Base-by-base conservation (phyloP, 495 filamentous ascomycete genomes). In the Aspergillus bridgeri region DNA sequence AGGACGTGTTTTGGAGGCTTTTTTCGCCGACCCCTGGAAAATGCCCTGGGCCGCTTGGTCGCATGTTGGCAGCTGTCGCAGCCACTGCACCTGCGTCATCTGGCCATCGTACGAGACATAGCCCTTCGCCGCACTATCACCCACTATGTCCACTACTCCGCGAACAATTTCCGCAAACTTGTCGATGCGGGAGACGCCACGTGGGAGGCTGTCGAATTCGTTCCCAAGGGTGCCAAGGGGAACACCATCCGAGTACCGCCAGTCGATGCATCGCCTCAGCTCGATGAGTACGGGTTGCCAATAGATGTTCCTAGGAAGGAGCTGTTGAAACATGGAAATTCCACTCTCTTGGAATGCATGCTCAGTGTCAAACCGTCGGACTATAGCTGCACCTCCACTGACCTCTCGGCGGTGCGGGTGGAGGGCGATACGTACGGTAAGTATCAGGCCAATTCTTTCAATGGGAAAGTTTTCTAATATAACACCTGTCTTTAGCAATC, bases 81-180 rank as follows among this genome's bases (percentile, higher is more conserved):
- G 57, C 87, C 87, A 18, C 69, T 75, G 18, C 78, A 87, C 62
- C 74, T 89, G 45, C 80, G 80, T 23, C 83, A 88, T 63, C 67
- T 86, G n/a, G 78, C 81, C 22, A 75, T 89, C 19, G 75, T 90
- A 43, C 72, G 83, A 58, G 87, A 90, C 60, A 83, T 79, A 18
- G 73, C 71, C 11, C 73, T 86, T 19, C 72, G 70, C 13, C 72
- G 72, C 3, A 84, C 80, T 22, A 72, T 73, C 18, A 75, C 79
- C 6, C 79, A 84, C 53, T 88, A 84, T 63, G 64, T 83, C 18
- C 83, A 88, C 54, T 86, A 85, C 49, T 77, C 83, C 2, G 76
- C 73, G 27, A 67, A 62, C 4, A 81, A 83, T 58, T 89, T 86
- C 58, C 65, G 79, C 22, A 76, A 79, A 54, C 70, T 85, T 11